These are phyloP conservation scores for Cordyceps farinosa DNA, from an alignment of 2,329 filamentous ascomycete species.

Conservation along the genomic window DNA sequence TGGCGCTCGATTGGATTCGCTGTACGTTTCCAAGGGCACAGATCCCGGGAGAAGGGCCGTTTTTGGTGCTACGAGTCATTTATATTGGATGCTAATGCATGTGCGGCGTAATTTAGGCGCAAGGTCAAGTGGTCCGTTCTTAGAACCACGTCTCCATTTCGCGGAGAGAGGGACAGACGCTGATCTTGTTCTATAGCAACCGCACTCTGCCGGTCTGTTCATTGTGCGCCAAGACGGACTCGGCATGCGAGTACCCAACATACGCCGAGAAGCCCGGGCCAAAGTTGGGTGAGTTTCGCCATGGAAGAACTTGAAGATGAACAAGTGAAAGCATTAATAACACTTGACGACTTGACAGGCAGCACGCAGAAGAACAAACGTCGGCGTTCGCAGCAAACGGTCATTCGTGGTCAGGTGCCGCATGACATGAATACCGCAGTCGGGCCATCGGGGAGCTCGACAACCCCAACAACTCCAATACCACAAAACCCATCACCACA, in stretches of 20 bases:
- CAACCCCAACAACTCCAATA: neutral
- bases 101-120: neutral
- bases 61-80: neutral
- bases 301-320: neutral
- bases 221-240: neutral
- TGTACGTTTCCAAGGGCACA: no score
- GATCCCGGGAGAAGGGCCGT: neutral
- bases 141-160: neutral
- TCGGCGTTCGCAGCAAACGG: neutral
- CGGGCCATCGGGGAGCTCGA: neutral
- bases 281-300: conserved; percentile 1
- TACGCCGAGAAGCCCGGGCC: conserved; percentile 6
- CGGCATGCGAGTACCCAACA: conserved; percentile 3
- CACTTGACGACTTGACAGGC: neutral
- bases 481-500: neutral
- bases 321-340: neutral
- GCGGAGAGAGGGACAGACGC: neutral
- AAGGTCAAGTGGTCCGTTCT: conserved; percentile 12
- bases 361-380: neutral
- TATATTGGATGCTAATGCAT: neutral
- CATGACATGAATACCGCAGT: neutral
- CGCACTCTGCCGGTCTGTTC: conserved; percentile 3
- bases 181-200: neutral
- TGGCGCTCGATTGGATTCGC: neutral
- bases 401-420: neutral